Evolutionary conservation across 345 rosid genomes (phyloP), one percentile per base, ranked within the genome.

Genomic region (Linum tenue): DNA sequence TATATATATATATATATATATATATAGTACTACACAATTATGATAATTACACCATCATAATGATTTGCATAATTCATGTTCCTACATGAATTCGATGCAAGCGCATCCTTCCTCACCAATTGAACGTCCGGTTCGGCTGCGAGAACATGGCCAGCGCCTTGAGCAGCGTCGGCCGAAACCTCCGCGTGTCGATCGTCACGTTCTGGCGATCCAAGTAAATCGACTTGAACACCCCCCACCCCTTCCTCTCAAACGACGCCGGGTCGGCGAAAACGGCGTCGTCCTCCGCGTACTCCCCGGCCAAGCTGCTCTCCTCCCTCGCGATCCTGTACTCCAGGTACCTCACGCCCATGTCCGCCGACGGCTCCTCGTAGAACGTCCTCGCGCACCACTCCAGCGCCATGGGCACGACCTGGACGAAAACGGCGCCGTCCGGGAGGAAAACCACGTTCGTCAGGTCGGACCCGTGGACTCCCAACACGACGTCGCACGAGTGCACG

Each of bases 391-490:
- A 89, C 37, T 79, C 89, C 57, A 80, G 59, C 3, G 94, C 97
- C 1, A 85, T 40, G 0, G 97, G 97, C n/a, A 89, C 68, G 3
- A 89, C 76, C 65, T 89, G 97, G n/a, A 92, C 76, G 70, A 90
- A 48, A n/a, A 87, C 65, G 10, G 98, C 92, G 15, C 83, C 78
- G n/a, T 80, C 92, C 1, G 96, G 96, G 16, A 92, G 80, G 68
- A 87, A 92, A 56, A 87, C 83, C 70, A 83, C 79, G 80, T 92
- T 92, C 11, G 98, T 84, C 1, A 89, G 64, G 1, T 92, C 98
- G 14, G 96, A 96, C 55, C 98, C 98, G 65, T 84, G 96, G 57
- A 91, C 86, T 40, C 96, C 96, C 70, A 92, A 55, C 75, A 92
- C 69, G 48, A 87, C 94, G 57, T 92, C 97, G 40, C 97, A 92